Conservation (phyloP, 2,329 filamentous ascomycete genomes). For the Macrophomina tecta region DNA sequence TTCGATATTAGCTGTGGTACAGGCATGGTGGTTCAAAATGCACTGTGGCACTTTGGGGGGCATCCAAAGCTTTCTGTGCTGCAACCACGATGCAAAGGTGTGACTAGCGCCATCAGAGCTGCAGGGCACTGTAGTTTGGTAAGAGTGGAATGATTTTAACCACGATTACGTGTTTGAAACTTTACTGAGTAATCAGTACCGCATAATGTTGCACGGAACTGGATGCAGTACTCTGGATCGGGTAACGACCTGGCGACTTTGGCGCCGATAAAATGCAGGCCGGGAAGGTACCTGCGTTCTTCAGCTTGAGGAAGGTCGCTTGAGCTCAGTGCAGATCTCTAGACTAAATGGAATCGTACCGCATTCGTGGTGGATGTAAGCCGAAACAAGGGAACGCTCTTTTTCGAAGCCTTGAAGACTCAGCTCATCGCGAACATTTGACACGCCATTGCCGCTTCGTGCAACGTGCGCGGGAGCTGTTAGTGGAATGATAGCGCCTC, state of each 20-base stretch:
- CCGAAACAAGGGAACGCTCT: too few relatives aligned
- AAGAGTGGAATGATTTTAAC: not conserved
- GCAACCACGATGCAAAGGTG: not conserved
- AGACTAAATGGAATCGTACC: too few relatives aligned
- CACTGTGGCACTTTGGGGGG: not conserved
- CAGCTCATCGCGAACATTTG: too few relatives aligned
- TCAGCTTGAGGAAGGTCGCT: not conserved
- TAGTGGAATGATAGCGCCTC: too few relatives aligned
- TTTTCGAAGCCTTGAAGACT: too few relatives aligned
- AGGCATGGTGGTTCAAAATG: not conserved
- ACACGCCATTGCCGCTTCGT: too few relatives aligned
- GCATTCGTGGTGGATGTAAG: too few relatives aligned
- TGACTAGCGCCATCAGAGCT: not conserved
- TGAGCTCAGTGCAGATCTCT: not conserved
- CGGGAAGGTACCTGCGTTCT: conserved; percentile 8
- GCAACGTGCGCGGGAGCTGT: too few relatives aligned
- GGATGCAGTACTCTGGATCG: too few relatives aligned
- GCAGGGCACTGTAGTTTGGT: conserved; percentile 12
- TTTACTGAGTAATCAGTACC: not conserved
- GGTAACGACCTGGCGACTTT: too few relatives aligned
- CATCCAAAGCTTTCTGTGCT: not conserved
- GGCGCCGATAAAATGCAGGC: not conserved
- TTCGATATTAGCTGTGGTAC: not conserved
- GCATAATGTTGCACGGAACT: not conserved
- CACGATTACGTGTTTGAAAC: not conserved